These are phyloP conservation scores for Linderina pennispora DNA, from an alignment of 192 early-diverging fungal genomes.

Conservation along the genomic window DNA sequence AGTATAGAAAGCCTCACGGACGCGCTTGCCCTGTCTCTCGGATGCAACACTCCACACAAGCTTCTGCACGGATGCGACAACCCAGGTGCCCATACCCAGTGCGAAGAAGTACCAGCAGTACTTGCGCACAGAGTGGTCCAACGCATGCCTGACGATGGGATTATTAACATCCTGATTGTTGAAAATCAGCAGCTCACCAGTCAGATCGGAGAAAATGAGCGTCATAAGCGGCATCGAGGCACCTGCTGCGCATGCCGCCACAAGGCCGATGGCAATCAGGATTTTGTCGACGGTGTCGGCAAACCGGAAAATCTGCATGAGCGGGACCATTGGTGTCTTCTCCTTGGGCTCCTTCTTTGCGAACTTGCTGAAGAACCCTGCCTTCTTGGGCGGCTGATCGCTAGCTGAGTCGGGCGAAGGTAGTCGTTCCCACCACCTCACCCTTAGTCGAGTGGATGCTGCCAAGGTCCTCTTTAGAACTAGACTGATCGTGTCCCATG, in stretches of 20 bases:
- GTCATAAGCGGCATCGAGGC: conserved; percentile 47
- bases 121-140: conserved; percentile 32
- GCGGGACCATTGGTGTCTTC: conserved; percentile 46
- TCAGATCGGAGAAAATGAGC: conserved; percentile 32
- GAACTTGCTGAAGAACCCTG: background rate
- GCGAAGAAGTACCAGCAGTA: conserved; percentile 43
- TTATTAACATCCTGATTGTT: background rate
- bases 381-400: too few relatives aligned
- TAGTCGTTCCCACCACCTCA: too few relatives aligned
- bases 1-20: conserved; percentile 67
- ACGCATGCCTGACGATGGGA: conserved; percentile 6
- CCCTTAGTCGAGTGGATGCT: too few relatives aligned
- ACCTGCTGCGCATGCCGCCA: conserved; percentile 37
- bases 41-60: conserved; percentile 23
- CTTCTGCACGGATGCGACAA: conserved; percentile 11
- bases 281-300: conserved; percentile 52
- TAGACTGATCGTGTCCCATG: too few relatives aligned
- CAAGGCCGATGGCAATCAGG: conserved; percentile 45
- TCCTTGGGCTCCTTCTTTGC: conserved; percentile 23
- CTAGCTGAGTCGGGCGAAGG: too few relatives aligned
- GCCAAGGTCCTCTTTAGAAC: too few relatives aligned
- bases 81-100: conserved; percentile 16
- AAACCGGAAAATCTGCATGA: conserved; percentile 65
- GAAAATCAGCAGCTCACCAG: conserved; percentile 19
- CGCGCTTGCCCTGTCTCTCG: conserved; percentile 62